Base-by-base conservation (phyloP, 257 asterid species). In the Nemophila menziesii region DNA sequence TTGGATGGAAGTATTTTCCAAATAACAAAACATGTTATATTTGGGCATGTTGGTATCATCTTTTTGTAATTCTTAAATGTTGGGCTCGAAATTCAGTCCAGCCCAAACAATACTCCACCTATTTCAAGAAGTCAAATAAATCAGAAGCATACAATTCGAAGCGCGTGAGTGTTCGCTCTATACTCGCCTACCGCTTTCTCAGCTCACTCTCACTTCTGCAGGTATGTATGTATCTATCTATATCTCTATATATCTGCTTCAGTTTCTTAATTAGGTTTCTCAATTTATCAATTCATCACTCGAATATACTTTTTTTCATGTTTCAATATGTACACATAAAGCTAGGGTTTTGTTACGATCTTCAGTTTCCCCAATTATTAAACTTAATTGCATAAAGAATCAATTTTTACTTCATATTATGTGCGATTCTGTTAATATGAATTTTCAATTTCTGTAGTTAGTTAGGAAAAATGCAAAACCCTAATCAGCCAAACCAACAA, bases 231-330 rank as follows among this genome's bases (percentile, higher is more conserved):
- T 5, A 29, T 29, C 12, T 29, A 29, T 29, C 1, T 29, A 29
- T 29, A 29, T 29, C n/a, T n/a, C n/a, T n/a, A 13, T 58, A 53
- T 24, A 80, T 65, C 62, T 66, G 36, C 36, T 29, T 29, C 36
- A 29, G 12, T 29, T 29, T 2, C 1, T 29, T 29, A n/a, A n/a
- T n/a, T n/a, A n/a, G n/a, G n/a, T n/a, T n/a, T n/a, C n/a, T n/a
- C n/a, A n/a, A n/a, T n/a, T n/a, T n/a, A n/a, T n/a, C n/a, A n/a
- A n/a, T n/a, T n/a, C n/a, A n/a, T n/a, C n/a, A n/a, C n/a, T n/a
- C n/a, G n/a, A n/a, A n/a, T n/a, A n/a, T n/a, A n/a, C n/a, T n/a
- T 2, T 29, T 29, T 29, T 29, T 29, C 9, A 24, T 4, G 9
- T 24, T 24, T 9, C 6, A 24, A 9, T 9, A 24, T 9, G 4